Base-by-base conservation (phyloP, 805 yeast genomes). In the Kuraishia capsulata region DNA sequence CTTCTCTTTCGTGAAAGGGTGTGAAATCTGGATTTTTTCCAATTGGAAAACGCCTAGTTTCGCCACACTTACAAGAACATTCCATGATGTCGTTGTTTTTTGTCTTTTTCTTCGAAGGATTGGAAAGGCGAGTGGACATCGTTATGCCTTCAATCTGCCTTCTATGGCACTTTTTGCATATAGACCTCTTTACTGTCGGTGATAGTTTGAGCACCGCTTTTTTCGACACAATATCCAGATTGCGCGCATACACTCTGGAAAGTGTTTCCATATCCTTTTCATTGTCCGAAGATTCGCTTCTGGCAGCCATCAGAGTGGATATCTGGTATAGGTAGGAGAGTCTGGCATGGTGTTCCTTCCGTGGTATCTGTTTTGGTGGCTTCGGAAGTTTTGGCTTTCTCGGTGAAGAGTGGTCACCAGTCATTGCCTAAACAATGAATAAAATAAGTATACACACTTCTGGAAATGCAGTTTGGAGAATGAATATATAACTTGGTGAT, bases 141-240 rank as follows among this genome's bases (percentile, higher is more conserved):
- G 69, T 65, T 14, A 62, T 37, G 0, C 78, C 81, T 1, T 81
- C 76, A 1, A 74, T 49, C 43, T 71, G 59, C 8, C 71, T 42
- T 6, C 76, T 54, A 33, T 70, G 58, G 55, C 96, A 87, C 28
- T 59, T 60, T 48, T 84, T 85, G 57, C 96, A 87, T 13, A 79
- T 51, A 0, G 71, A 65, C 46, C 95, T 64, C 55, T 87, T 87
- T 9, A 86, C 45, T 26, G 59, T 57, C 1, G 89, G 88, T 35
- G 81, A 69, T 21, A 81, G 52, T 43, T 80, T 72, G 17, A 79
- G 52, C 14, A 83, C 89, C 2, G 78, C 71, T 49, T 79, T 81
- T 51, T 81, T 79, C 6, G 85, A 71, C 6, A 84, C 80, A 6
- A 73, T 48, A 39, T 72, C 78, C 57, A 81, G 58, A 29, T 72